phyloP scores from a whole-genome alignment of 139 green algal species.

The Chlorella sorokiniana region DNA sequence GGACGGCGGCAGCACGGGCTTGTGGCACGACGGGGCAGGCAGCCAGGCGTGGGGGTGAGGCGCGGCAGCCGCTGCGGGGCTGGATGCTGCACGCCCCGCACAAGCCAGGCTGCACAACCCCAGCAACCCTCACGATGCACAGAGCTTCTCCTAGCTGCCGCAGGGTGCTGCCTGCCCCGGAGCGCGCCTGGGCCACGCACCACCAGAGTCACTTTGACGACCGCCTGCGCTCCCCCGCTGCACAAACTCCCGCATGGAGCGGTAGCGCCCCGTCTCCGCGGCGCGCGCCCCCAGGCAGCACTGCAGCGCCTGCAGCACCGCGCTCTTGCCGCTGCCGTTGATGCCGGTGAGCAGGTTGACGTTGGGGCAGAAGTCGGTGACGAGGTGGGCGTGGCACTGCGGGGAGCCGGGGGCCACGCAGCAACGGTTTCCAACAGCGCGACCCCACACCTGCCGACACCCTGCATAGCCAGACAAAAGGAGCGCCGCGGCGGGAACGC shows the following conservation, averaged over 20 bases:
- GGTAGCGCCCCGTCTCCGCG: background rate
- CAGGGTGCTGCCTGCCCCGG: background rate
- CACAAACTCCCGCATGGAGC: slow-evolving; percentile 15
- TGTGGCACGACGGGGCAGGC: no score
- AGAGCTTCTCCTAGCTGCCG: no score
- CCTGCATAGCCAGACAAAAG: background rate
- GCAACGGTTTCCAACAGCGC: no score
- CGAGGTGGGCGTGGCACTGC: slow-evolving; percentile 43
- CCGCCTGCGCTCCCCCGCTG: slow-evolving; percentile 16
- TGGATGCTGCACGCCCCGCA: background rate
- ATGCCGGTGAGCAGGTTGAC: slow-evolving; percentile 30
- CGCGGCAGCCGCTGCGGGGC: background rate
- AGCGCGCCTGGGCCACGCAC: no score
- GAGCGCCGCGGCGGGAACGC: no score
- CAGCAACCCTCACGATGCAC: no score
- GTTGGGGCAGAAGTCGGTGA: slow-evolving; percentile 35
- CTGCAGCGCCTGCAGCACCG: slow-evolving; percentile 61
- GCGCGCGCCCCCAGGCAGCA: slow-evolving; percentile 62
- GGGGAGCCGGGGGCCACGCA: background rate
- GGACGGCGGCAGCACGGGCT: background rate
- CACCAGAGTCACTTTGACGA: slow-evolving; percentile 60
- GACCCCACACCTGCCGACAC: background rate
- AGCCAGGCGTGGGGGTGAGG: no score
- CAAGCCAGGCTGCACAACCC: background rate
- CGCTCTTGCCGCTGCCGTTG: slow-evolving; percentile 44